Conservation (phyloP, 1,284 basidiomycete genomes). For the Boletus semigastroideus region DNA sequence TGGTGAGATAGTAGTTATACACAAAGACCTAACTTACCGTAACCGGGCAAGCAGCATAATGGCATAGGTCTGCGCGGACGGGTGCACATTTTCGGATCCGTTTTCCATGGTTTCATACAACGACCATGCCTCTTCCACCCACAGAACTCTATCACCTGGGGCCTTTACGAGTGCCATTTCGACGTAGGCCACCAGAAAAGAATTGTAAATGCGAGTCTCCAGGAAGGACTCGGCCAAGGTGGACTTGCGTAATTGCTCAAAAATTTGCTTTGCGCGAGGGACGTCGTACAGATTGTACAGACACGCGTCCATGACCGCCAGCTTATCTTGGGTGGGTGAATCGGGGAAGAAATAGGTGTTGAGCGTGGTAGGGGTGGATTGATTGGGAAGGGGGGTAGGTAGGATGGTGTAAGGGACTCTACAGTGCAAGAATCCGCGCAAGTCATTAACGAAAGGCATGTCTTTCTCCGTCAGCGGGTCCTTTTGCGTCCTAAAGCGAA, state of each 20-base stretch:
- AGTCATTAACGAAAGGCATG: slow-evolving; percentile 29
- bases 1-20: slow-evolving; percentile 8
- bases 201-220: slow-evolving; percentile 46
- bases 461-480: slow-evolving; percentile 23
- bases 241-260: slow-evolving; percentile 52
- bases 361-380: slow-evolving; percentile 34
- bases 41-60: slow-evolving; percentile 60
- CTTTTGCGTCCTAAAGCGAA: slow-evolving; percentile 36
- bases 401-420: slow-evolving; percentile 53
- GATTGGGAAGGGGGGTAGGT: slow-evolving; percentile 59
- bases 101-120: slow-evolving; percentile 58
- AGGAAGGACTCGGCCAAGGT: slow-evolving; percentile 36
- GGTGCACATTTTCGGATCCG: slow-evolving; percentile 47
- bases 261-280: slow-evolving; percentile 65
- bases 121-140: slow-evolving; percentile 59
- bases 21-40: slow-evolving; percentile 39
- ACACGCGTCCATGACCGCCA: slow-evolving; percentile 80
- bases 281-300: slow-evolving; percentile 72
- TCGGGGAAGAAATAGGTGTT: slow-evolving; percentile 64
- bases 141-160: slow-evolving; percentile 40
- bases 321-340: slow-evolving; percentile 61
- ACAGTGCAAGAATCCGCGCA: slow-evolving; percentile 51
- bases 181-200: slow-evolving; percentile 63
- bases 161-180: slow-evolving; percentile 54
- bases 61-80: slow-evolving; percentile 63